Conservation (phyloP, 2,329 filamentous ascomycete species). For the Lachnellula occidentalis region DNA sequence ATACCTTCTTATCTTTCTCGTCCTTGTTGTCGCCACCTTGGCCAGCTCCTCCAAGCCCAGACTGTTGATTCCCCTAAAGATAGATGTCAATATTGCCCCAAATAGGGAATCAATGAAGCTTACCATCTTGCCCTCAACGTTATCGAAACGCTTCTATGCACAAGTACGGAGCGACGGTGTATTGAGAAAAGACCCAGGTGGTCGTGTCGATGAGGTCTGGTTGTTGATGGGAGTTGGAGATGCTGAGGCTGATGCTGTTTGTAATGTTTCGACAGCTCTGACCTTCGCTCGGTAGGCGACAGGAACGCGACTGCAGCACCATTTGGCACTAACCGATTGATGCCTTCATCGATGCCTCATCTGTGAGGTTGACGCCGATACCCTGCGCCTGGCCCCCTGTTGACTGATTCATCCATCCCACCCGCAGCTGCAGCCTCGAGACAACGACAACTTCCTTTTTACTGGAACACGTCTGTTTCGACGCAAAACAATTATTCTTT, state of each 20-base stretch:
- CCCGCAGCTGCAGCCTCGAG: constrained; percentile 8
- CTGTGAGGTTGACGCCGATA: not conserved
- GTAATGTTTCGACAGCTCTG: constrained; percentile 19
- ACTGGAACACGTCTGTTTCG: constrained; percentile 1
- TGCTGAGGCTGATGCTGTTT: constrained; percentile 10
- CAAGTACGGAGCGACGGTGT: not conserved
- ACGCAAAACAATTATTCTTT: not conserved
- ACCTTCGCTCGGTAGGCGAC: constrained; percentile 20
- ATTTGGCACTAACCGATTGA: not conserved
- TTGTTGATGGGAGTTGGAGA: constrained; percentile 15
- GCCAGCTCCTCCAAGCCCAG: constrained; percentile 38
- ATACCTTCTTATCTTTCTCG: constrained; percentile 91
- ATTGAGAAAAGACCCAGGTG: constrained; percentile 7
- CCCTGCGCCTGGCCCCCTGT: not conserved
- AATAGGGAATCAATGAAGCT: constrained; percentile 11
- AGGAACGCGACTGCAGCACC: constrained; percentile 15
- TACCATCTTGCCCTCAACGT: constrained; percentile 26
- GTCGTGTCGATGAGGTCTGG: constrained; percentile 16
- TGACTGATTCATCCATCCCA: too few relatives aligned
- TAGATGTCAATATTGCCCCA: constrained; percentile 17
- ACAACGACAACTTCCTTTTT: not conserved
- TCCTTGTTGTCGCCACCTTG: constrained; percentile 70
- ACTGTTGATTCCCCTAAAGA: constrained; percentile 39
- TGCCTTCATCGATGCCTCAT: not conserved
- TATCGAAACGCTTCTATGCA: constrained; percentile 3